Percentiles rank a stretch among this genome's conserved stretches.
Evolutionary conservation across 148 eudicot species (phyloP).

Genomic region (Rhododendron ovatum): DNA sequence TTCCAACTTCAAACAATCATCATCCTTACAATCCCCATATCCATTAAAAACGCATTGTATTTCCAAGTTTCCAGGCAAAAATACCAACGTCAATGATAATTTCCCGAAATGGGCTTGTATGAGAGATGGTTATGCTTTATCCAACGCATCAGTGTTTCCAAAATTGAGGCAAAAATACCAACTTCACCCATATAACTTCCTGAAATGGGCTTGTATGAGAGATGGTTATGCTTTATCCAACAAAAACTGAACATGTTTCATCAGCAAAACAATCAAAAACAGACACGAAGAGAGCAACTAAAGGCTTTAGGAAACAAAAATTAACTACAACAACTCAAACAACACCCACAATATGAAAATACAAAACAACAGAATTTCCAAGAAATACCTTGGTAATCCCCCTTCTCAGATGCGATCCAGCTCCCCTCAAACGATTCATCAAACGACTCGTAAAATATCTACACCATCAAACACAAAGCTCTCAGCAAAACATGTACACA

Average conservation of each 20-base stretch:
- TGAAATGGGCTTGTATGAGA: background rate
- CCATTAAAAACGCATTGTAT: background rate
- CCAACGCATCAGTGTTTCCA: background rate
- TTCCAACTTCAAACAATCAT: background rate
- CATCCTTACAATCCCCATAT: too few relatives aligned
- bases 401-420: constrained; percentile 82
- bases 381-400: constrained; percentile 60
- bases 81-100: too few relatives aligned
- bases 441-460: constrained; percentile 78
- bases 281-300: background rate
- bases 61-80: background rate
- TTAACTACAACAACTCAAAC: background rate
- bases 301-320: background rate
- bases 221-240: background rate
- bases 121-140: background rate
- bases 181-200: too few relatives aligned
- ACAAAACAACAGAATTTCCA: background rate
- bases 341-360: background rate
- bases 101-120: background rate
- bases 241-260: background rate
- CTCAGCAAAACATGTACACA: background rate
- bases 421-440: constrained; percentile 75
- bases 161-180: background rate
- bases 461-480: constrained; percentile 5
- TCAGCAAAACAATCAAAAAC: background rate